Base-by-base conservation (phyloP, 371 early-diverging fungal species). In the Apophysomyces ossiformis region DNA sequence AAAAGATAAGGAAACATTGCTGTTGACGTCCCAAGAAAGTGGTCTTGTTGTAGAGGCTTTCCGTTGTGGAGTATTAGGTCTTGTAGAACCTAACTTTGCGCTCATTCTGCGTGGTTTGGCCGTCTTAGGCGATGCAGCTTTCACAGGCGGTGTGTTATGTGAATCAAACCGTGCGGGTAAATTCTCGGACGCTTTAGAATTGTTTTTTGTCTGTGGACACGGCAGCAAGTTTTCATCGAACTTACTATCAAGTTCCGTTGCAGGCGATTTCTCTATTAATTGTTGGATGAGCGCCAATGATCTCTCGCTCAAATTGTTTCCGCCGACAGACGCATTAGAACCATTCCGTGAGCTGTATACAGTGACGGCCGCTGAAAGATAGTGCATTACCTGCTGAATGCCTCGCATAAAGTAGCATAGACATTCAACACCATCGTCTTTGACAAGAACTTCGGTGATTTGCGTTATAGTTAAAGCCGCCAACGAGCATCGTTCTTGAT, bases 351-450 rank as follows among this genome's bases (percentile, higher is more conserved):
- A 60, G 47, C 60, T 56, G 54, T 75, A 77, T 1, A 80, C 47
- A 1, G 81, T 78, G 4, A 72, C 60, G 1, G 81, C 76, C 3
- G 81, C 76, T 8, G 81, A 73, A 5, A 81, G 41, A 58, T 76
- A 81, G 57, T 81, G 74, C n/a, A 81, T 57, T 8, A 74, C 71
- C 50, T 81, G 76, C 16, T 78, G 81, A 0, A 78, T 67, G 0
- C 81, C 81, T 37, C 81, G 72, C 13, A 81, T 67, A 4, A 73
- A 68, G 60, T 78, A 78, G 69, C 78, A 76, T 46, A 81, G 66
- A 54, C 74, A 72, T 56, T 71, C 78, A 35, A 69, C 39, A 0
- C 76, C 77, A 41, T 69, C 61, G 9, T 69, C 69, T 41, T 67
- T 62, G 3, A 80, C 35, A 4, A 80, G 46, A 9, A 65, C 58